A percentile compares a stretch with the other conserved stretches of the same genome.
Evolutionary conservation across 805 yeast genomes (phyloP).

Genomic region (Candida rishiriensis): DNA sequence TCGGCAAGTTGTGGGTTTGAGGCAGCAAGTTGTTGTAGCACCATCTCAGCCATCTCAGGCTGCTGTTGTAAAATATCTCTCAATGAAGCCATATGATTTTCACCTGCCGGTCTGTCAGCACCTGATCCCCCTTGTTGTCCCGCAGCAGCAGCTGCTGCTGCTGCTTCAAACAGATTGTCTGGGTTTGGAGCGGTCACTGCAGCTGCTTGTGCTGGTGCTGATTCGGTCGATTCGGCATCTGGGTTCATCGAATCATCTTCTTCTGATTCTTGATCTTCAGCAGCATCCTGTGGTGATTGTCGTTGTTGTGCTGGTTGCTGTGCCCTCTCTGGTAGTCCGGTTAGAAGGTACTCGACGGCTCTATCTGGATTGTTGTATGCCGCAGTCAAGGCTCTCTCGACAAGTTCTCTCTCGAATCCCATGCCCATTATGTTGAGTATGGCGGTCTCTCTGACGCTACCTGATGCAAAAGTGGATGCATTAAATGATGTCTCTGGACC

Average conservation of each 20-base stretch:
- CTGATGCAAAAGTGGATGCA: conserved; percentile 67
- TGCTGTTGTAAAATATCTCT: conserved; percentile 77
- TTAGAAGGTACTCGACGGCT: conserved; percentile 90
- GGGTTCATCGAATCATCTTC: conserved; percentile 17
- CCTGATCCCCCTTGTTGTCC: conserved; percentile 22
- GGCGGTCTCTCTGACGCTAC: conserved; percentile 72
- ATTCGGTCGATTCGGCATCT: conserved; percentile 12
- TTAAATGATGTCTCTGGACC: conserved; percentile 22
- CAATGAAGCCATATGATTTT: conserved; percentile 47
- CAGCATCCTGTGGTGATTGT: conserved; percentile 13
- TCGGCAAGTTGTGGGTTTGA: conserved; percentile 82
- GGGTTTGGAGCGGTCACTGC: conserved; percentile 31
- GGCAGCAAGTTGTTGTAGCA: conserved; percentile 75
- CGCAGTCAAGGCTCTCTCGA: conserved; percentile 85
- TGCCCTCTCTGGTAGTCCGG: conserved; percentile 73
- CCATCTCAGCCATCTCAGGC: conserved; percentile 83
- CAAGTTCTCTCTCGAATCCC: conserved; percentile 90
- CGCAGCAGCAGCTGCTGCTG: conserved; percentile 32
- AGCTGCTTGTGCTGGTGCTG: conserved; percentile 29
- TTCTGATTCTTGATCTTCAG: conserved; percentile 13
- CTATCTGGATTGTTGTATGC: conserved; percentile 97
- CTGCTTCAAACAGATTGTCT: conserved; percentile 53
- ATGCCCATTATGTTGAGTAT: conserved; percentile 84
- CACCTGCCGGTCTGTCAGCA: conserved; percentile 22
- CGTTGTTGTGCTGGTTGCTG: conserved; percentile 9